Evolutionary conservation across 192 early-diverging fungal species (phyloP), one percentile per base, ranked within the genome.

Genomic region (Backusella australiensis): DNA sequence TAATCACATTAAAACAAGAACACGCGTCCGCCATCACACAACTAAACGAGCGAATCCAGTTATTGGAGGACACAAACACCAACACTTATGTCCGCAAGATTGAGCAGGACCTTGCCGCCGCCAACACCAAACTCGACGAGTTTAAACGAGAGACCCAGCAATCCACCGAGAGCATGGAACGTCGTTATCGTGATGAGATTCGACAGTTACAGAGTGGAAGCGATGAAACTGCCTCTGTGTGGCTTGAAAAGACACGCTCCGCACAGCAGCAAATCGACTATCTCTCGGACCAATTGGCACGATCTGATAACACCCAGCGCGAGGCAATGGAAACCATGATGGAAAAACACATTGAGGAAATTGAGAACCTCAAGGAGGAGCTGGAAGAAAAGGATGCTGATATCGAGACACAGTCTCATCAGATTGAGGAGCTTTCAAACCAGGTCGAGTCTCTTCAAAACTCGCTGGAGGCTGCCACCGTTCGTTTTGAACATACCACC

Each of bases 131-230:
- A 38, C 46, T 79, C 1, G 73, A 75, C 41, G 63, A 74, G n/a
- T 49, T 69, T 11, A 70, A 70, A 36, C 23, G 49, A 39, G 38
- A 68, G n/a, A 32, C 72, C 0, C 39, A 44, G 15, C 72, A 75
- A 21, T 32, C 66, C 4, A 73, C 46, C 0, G 78, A 79, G 8
- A 32, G 23, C 29, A 34, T 79, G 34, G 78, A 79, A 23, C 72
- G 73, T n/a, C 38, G 78, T 23, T 79, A 74, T 56, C 63, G 78
- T 52, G 67, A 75, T 17, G 73, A 79, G 36, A 79, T 79, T n/a
- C 35, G 73, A 38, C 78, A 79, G n/a, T 4, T 69, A 34, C 78
- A 75, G 17, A 79, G 69, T 36, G 78, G 69, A 17, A 68, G 69
- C 44, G 78, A 79, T n/a, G 78, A 79, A 23, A 75, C 78, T 1